Evolutionary conservation across 1,284 basidiomycete species (phyloP).

Genomic region (Fistulina hepatica): DNA sequence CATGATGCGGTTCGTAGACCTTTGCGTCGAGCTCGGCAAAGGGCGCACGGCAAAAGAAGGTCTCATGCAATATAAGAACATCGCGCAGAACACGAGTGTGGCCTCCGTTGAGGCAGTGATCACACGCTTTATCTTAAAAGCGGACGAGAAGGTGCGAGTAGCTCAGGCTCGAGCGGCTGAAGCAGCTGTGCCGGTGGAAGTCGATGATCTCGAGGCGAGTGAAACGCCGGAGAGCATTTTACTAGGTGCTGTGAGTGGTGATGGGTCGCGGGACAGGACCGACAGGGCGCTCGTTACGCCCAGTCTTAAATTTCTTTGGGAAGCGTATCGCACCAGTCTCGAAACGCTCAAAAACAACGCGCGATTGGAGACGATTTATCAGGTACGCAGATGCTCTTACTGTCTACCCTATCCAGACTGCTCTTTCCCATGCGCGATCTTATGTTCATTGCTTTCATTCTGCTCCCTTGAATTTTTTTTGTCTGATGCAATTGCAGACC

Average conservation of each 20-base stretch:
- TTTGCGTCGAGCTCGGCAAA: constrained; percentile 93
- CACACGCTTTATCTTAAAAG: constrained; percentile 78
- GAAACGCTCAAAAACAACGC: constrained; percentile 98
- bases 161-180: constrained; percentile 68
- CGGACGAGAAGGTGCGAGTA: constrained; percentile 80
- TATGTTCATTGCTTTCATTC: constrained; percentile 24
- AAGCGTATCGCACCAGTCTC: constrained; percentile 92
- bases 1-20: constrained; percentile 87
- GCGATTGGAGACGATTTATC: constrained; percentile 88
- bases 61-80: constrained; percentile 94
- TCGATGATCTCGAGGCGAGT: constrained; percentile 84
- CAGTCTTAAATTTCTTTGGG: constrained; percentile 98
- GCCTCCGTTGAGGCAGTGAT: constrained; percentile 90
- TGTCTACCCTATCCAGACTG: constrained; percentile 7
- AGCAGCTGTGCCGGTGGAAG: constrained; percentile 60
- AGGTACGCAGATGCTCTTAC: constrained; percentile 40
- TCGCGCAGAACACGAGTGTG: constrained; percentile 88
- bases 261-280: constrained; percentile 92
- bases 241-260: constrained; percentile 78
- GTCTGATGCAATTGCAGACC: constrained; percentile 3
- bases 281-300: constrained; percentile 94
- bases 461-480: no score
- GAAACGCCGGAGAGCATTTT: constrained; percentile 91
- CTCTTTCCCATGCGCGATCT: constrained; percentile 42
- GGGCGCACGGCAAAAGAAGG: constrained; percentile 92